Percentiles rank a stretch among this genome's conserved stretches.
Conservation (phyloP, 257 asterid genomes). For the Eucommia ulmoides region DNA sequence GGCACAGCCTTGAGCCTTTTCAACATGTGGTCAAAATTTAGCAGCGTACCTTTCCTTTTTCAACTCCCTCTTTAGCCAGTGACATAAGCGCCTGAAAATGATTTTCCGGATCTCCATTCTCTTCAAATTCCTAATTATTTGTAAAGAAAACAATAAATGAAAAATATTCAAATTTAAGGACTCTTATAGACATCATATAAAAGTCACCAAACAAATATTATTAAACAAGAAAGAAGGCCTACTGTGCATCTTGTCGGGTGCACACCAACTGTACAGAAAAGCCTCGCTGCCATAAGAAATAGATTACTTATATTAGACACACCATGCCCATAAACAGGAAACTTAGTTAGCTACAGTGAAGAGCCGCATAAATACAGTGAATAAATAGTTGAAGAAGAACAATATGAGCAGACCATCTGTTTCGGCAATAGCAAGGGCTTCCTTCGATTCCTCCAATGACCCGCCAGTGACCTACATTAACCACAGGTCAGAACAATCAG, state of each 20-base stretch:
- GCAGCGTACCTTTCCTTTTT: conserved; percentile 86
- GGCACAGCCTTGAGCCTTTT: no score
- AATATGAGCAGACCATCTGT: conserved; percentile 59
- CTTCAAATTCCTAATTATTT: conserved; percentile 96
- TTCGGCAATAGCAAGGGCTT: conserved; percentile 94
- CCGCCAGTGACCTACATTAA: conserved; percentile 88
- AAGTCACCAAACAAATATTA: background rate
- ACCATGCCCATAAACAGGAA: background rate
- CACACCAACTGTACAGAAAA: conserved; percentile 96
- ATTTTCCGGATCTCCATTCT: conserved; percentile 79
- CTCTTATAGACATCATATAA: no score
- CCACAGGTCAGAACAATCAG: no score
- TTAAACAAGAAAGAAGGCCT: background rate
- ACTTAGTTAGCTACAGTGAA: conserved; percentile 4
- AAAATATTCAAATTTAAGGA: no score
- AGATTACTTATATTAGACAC: background rate
- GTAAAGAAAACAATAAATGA: no score
- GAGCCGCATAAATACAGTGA: conserved; percentile 4
- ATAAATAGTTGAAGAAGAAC: conserved; percentile 3
- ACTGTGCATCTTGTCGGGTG: conserved; percentile 99
- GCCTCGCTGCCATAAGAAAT: conserved; percentile 52
- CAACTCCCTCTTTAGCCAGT: conserved; percentile 76
- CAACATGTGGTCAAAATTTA: no score
- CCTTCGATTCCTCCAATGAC: conserved; percentile 81
- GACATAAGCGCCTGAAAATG: conserved; percentile 68